Evolutionary conservation across 2,329 filamentous ascomycete species (phyloP), one percentile per base, ranked within the genome.

Genomic region (Fusarium multiceps): DNA sequence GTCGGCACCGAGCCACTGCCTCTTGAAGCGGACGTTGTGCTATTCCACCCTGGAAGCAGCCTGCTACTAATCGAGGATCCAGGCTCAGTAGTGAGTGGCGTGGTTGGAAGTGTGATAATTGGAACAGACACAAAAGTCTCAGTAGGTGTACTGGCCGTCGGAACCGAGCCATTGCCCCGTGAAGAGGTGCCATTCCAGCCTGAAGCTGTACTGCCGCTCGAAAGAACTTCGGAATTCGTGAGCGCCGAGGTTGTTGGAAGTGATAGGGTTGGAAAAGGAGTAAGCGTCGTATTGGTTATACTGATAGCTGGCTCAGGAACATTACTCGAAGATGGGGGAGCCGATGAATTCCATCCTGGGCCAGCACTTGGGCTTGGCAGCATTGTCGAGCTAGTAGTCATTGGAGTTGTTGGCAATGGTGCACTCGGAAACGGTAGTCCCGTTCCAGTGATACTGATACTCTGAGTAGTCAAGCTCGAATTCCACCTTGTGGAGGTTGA

Each of bases 401-500:
- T 2, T 7, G 59, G 34, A 4, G 23, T 14, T 2, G 20, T 20
- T 2, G 34, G 2, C 1, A 37, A 43, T 6, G 34, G 55, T 14
- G 1, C 25, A 12, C 66, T 50, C 10, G 50, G 28, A 7, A 57
- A 18, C 11, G 62, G 54, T 0, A 51, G 21, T 3, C 49, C 57
- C 6, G 67, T 55, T 9, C 48, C 41, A 13, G 67, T 23, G 7
- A 47, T 12, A 34, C 51, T 46, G 34, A 46, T 45, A 11, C 55
- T 66, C 11, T 43, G 27, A 21, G 27, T 21, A 37, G 57, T 47
- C n/a, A 65, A 21, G 25, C 68, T 71, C 30, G 68, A 71, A 57
- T 69, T 71, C 59, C 68, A 64, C 9, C 59, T 40, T 11, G 43
- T 34, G 27, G 57, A 67, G 8, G 21, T 54, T 13, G 65, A 53